Base-by-base conservation (phyloP, 768 basidiomycete species). In the Phlegmacium glaucopus region DNA sequence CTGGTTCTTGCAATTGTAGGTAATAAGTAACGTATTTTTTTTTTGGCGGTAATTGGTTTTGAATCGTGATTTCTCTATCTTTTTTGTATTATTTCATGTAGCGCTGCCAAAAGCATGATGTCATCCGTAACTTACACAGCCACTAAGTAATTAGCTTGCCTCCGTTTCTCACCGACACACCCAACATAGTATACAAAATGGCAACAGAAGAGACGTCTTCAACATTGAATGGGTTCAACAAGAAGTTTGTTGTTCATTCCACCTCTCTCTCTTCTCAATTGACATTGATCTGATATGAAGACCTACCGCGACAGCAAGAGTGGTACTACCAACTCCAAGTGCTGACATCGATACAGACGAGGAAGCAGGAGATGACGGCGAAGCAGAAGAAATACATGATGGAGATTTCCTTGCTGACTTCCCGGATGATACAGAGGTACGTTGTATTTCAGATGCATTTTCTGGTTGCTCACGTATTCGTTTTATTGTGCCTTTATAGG, bases 361-460 rank as follows among this genome's bases (percentile, higher is more conserved):
- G 37, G 72, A 75, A 28, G 67, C 61, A 1, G 57, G 63, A 6
- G 75, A 75, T 27, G 75, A 75, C 4, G 61, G 60, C 4, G 64
- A 59, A 17, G 62, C 63, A 6, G 68, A 74, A 52, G 67, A 66
- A 42, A 69, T 70, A 45, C 78, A 81, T 18, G 80, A 83, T 40
- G 82, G 77, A 3, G 83, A 94, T 61, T 80, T 87, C 9, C 68
- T 95, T 16, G 81, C 73, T 42, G 85, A 85, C 54, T 84, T 87
- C 52, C 90, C 93, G 2, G 89, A 91, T 49, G 85, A 94, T 29
- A 88, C 87, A 2, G 83, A 91, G 65, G 93, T 90, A 56, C 53
- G 80, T 49, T 39, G 22, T 22, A 9, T 34, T 30, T 12, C 16
- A 29, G 16, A n/a, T 47, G 9, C 17, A 30, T 28, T 51, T 18